These are phyloP conservation scores for Leccinum disarticulatum DNA, from an alignment of 768 basidiomycete genomes.

Conservation along the genomic window DNA sequence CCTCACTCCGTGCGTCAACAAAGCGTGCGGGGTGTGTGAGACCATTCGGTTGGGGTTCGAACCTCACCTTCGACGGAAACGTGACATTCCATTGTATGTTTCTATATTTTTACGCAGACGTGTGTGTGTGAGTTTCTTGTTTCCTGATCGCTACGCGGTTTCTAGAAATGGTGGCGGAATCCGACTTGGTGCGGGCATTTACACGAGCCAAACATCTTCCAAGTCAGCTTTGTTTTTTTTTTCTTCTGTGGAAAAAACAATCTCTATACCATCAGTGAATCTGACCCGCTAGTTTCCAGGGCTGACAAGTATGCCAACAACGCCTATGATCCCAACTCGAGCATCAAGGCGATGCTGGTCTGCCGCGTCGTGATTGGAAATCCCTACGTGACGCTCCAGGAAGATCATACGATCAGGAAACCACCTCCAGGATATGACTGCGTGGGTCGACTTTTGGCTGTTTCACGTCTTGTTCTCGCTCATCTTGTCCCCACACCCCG, in stretches of 20 bases:
- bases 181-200: constrained; percentile 28
- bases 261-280: not conserved
- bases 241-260: not conserved
- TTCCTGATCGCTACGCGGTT: constrained; percentile 6
- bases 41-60: constrained; percentile 23
- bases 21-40: constrained; percentile 20
- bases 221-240: constrained; percentile 15
- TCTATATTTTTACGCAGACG: not conserved
- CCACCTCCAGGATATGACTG: constrained; percentile 23
- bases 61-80: constrained; percentile 23
- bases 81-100: constrained; percentile 11
- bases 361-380: constrained; percentile 26
- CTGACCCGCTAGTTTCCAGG: constrained; percentile 14
- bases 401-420: constrained; percentile 11
- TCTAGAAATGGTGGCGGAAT: constrained; percentile 18
- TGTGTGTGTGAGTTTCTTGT: not conserved
- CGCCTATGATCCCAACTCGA: constrained; percentile 6
- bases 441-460: constrained; percentile 10
- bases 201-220: constrained; percentile 22
- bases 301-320: constrained; percentile 20
- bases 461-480: not conserved
- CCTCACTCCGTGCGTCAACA: constrained; percentile 10
- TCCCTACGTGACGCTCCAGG: constrained; percentile 1
- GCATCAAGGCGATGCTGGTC: constrained; percentile 20
- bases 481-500: not conserved